Percentiles rank a stretch among this genome's conserved stretches.
Evolutionary conservation across 2,329 filamentous ascomycete genomes (phyloP).

Genomic region (Arthroderma sp.): DNA sequence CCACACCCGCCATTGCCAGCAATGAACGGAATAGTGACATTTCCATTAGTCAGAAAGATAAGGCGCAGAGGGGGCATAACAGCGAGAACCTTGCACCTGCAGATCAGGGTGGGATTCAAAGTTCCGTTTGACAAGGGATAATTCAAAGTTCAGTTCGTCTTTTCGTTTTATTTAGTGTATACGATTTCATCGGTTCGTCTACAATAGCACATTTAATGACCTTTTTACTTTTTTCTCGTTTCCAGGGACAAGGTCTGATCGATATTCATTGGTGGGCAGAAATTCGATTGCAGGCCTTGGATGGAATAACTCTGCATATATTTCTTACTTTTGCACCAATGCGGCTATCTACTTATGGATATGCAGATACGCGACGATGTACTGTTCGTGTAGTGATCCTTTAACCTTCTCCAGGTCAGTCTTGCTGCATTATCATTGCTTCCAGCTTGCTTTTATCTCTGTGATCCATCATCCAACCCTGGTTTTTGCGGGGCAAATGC

Average conservation of each 20-base stretch:
- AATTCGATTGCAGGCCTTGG: neutral
- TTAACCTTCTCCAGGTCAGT: neutral
- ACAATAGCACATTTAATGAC: neutral
- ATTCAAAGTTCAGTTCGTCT: neutral
- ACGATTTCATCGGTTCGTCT: constrained; percentile 1
- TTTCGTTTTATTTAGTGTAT: neutral
- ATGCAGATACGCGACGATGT: neutral
- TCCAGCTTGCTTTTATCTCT: neutral
- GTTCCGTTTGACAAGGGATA: neutral
- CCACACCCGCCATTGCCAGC: constrained; percentile 1
- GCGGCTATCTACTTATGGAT: neutral
- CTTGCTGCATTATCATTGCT: neutral
- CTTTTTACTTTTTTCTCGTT: neutral
- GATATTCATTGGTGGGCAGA: neutral
- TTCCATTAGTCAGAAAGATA: neutral
- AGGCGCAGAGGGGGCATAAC: neutral
- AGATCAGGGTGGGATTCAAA: constrained; percentile 3
- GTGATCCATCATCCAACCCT: neutral
- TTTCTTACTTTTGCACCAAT: neutral
- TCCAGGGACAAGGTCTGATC: neutral
- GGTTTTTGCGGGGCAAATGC: neutral
- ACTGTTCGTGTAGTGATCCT: neutral
- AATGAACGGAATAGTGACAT: constrained; percentile 3
- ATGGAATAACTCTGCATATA: neutral
- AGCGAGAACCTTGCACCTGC: constrained; percentile 3